Conservation (phyloP, 768 basidiomycete genomes). For the Termitomyces sp. region DNA sequence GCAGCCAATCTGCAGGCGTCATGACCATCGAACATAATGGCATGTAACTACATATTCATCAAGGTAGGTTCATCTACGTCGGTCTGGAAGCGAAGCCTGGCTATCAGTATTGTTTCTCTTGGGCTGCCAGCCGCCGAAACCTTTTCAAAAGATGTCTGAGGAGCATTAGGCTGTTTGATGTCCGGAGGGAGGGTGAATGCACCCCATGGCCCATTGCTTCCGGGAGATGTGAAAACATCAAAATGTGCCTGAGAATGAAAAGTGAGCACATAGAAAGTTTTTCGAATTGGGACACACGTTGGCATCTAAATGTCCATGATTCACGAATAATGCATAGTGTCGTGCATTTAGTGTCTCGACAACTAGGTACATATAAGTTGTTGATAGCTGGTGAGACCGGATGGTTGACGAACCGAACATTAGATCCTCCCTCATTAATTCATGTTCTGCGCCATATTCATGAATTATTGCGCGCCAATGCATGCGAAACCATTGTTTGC, state of each 20-base stretch:
- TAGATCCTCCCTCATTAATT: slow-evolving; percentile 5
- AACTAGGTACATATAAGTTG: not conserved
- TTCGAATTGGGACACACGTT: not conserved
- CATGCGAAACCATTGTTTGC: slow-evolving; percentile 6
- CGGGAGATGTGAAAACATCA: slow-evolving; percentile 2
- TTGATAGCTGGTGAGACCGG: not conserved
- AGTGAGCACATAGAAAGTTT: not conserved
- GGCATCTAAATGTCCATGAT: slow-evolving; percentile 4
- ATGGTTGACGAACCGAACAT: slow-evolving; percentile 3
- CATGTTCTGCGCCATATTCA: slow-evolving; percentile 2
- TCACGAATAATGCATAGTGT: slow-evolving; percentile 7
- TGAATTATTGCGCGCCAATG: slow-evolving; percentile 3
- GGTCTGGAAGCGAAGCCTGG: slow-evolving; percentile 7
- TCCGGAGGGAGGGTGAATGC: not conserved
- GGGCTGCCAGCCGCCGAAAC: not conserved
- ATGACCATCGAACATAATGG: not conserved
- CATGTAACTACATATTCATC: not conserved
- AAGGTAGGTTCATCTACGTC: slow-evolving; percentile 10
- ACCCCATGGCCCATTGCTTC: slow-evolving; percentile 1
- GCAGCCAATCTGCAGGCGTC: too few relatives aligned
- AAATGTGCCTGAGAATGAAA: slow-evolving; percentile 4
- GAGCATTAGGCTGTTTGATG: not conserved
- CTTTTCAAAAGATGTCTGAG: not conserved
- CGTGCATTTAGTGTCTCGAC: slow-evolving; percentile 10
- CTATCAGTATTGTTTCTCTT: slow-evolving; percentile 6